Conservation (phyloP, 352 stramenopile species). For the Saprolegnia parasitica region DNA sequence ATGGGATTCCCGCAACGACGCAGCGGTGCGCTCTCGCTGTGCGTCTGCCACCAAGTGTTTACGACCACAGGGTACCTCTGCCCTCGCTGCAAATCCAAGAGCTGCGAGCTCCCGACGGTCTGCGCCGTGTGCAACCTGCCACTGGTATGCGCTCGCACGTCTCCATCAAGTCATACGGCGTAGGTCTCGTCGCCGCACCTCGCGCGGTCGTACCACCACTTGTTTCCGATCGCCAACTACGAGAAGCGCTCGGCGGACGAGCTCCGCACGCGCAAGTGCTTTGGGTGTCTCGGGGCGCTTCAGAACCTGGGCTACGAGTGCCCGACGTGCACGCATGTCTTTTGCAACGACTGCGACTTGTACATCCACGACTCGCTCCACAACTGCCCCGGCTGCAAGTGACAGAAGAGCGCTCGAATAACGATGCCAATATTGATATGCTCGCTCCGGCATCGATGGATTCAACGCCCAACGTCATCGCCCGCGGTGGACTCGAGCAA, state of each 20-base stretch:
- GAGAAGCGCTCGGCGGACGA: slow-evolving; percentile 45
- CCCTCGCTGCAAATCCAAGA: slow-evolving; percentile 92
- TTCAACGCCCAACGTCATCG: too few species aligned
- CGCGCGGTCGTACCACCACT: slow-evolving; percentile 96
- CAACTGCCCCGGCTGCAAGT: slow-evolving; percentile 96
- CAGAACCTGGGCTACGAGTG: slow-evolving; percentile 72
- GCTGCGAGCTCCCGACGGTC: slow-evolving; percentile 91
- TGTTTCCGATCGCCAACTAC: slow-evolving; percentile 96
- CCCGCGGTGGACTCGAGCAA: too few species aligned
- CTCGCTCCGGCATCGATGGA: too few species aligned
- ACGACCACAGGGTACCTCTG: slow-evolving; percentile 91
- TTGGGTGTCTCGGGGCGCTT: slow-evolving; percentile 66
- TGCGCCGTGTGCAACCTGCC: slow-evolving; percentile 96
- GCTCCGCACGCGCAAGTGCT: slow-evolving; percentile 53
- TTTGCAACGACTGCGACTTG: slow-evolving; percentile 96
- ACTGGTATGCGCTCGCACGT: slow-evolving; percentile 55
- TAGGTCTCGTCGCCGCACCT: slow-evolving; percentile 92
- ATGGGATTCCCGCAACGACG: slow-evolving; percentile 81
- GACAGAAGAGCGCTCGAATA: too few species aligned
- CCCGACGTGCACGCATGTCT: slow-evolving; percentile 85
- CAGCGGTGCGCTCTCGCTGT: slow-evolving; percentile 71
- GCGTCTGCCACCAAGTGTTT: slow-evolving; percentile 80
- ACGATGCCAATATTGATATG: background rate
- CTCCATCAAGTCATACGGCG: background rate
- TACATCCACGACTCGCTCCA: slow-evolving; percentile 98